These are phyloP conservation scores for Umbelopsis sp. DNA, from an alignment of 371 early-diverging fungal species.

Conservation along the genomic window DNA sequence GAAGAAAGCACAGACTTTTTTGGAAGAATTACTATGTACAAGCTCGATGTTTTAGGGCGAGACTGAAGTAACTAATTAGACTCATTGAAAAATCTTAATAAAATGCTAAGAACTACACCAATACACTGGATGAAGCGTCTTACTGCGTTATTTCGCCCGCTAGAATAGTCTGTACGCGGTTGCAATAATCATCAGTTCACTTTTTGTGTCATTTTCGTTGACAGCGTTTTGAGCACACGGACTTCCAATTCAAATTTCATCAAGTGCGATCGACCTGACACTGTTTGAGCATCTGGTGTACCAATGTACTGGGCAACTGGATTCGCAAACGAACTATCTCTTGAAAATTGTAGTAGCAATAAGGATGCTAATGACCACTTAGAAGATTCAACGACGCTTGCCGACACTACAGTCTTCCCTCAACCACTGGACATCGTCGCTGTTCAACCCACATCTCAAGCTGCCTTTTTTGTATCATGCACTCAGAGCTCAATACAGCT, in stretches of 20 bases:
- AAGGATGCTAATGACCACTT: slow-evolving; percentile 21
- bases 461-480: slow-evolving; percentile 50
- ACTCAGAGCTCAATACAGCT: slow-evolving; percentile 42
- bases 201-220: too few relatives aligned
- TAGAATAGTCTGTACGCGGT: too few relatives aligned
- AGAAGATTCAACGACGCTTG: slow-evolving; percentile 22
- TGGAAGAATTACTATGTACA: slow-evolving; percentile 86
- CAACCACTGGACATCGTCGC: slow-evolving; percentile 34
- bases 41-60: slow-evolving; percentile 68
- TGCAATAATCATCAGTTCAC: too few relatives aligned
- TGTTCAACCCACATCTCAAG: slow-evolving; percentile 41
- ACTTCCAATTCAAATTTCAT: background rate
- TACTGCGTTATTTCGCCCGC: too few relatives aligned
- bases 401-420: slow-evolving; percentile 21
- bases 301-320: slow-evolving; percentile 59
- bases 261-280: too few relatives aligned
- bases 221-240: background rate
- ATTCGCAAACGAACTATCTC: slow-evolving; percentile 47
- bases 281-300: slow-evolving; percentile 2
- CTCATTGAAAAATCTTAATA: too few relatives aligned
- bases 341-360: slow-evolving; percentile 20
- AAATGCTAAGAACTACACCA: background rate
- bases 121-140: too few relatives aligned
- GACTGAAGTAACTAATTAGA: background rate
- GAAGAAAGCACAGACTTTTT: slow-evolving; percentile 85